Evolutionary conservation across 2,329 filamentous ascomycete genomes (phyloP).

Genomic region (Arthroderma uncinatum): DNA sequence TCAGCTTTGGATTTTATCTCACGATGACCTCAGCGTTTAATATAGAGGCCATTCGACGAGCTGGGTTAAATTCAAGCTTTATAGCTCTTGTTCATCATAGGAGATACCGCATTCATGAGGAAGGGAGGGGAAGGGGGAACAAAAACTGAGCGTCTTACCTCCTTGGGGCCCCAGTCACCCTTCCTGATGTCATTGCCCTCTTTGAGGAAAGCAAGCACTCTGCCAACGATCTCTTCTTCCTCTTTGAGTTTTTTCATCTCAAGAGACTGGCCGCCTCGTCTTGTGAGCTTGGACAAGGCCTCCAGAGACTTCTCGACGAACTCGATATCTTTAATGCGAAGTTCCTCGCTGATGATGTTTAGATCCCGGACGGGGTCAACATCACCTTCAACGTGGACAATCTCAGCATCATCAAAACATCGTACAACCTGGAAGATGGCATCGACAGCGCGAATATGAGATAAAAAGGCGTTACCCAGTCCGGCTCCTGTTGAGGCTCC

Average conservation of each 20-base stretch:
- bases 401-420: conserved; percentile 97
- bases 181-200: conserved; percentile 90
- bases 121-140: conserved; percentile 15
- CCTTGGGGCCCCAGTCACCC: conserved; percentile 79
- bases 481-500: conserved; percentile 95
- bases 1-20: conserved; percentile 78
- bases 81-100: conserved; percentile 97
- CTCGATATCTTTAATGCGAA: conserved; percentile 96
- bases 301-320: conserved; percentile 95
- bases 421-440: conserved; percentile 95
- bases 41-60: conserved; percentile 87
- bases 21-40: conserved; percentile 64
- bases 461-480: conserved; percentile 95
- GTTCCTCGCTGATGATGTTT: conserved; percentile 91
- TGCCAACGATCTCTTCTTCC: conserved; percentile 86
- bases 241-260: conserved; percentile 97
- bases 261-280: conserved; percentile 83
- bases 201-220: conserved; percentile 71
- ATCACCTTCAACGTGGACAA: conserved; percentile 98
- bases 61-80: conserved; percentile 93
- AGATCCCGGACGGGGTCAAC: conserved; percentile 91
- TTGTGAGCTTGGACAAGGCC: conserved; percentile 83
- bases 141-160: conserved; percentile 51
- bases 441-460: conserved; percentile 95
- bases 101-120: conserved; percentile 4